These are phyloP conservation scores for Aspergillus nomiae DNA, from an alignment of 2,329 filamentous ascomycete genomes.

Conservation along the genomic window DNA sequence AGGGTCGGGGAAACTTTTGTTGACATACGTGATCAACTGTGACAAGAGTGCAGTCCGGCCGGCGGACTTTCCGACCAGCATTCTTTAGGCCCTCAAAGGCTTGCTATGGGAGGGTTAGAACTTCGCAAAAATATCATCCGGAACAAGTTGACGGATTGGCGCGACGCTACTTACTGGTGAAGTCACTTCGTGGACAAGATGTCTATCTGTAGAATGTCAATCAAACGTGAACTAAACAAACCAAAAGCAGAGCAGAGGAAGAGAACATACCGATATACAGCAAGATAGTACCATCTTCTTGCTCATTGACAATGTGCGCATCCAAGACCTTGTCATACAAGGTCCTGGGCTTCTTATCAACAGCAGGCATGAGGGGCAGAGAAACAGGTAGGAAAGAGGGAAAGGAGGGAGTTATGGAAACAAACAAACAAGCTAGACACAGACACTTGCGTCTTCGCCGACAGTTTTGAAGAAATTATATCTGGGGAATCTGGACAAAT, in stretches of 20 bases:
- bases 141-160: not conserved
- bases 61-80: slow-evolving; percentile 80
- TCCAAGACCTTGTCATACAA: slow-evolving; percentile 98
- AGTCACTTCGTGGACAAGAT: slow-evolving; percentile 97
- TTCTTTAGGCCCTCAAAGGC: slow-evolving; percentile 95
- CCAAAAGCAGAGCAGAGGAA: not conserved
- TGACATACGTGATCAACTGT: slow-evolving; percentile 90
- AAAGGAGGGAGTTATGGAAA: slow-evolving; percentile 3
- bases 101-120: slow-evolving; percentile 61
- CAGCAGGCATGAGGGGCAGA: slow-evolving; percentile 69
- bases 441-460: slow-evolving; percentile 1
- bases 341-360: slow-evolving; percentile 72
- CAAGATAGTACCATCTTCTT: slow-evolving; percentile 87
- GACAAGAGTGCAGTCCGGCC: slow-evolving; percentile 94
- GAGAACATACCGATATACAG: slow-evolving; percentile 80
- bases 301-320: slow-evolving; percentile 92
- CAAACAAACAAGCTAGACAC: slow-evolving; percentile 8
- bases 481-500: slow-evolving; percentile 6
- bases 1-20: not conserved
- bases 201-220: slow-evolving; percentile 67
- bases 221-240: slow-evolving; percentile 7
- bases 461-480: slow-evolving; percentile 8
- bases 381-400: slow-evolving; percentile 1
- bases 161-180: slow-evolving; percentile 70
- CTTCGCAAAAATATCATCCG: not conserved